Evolutionary conservation across 1,284 basidiomycete species (phyloP), one percentile per base, ranked within the genome.

Genomic region (Jaminaea rosea): DNA sequence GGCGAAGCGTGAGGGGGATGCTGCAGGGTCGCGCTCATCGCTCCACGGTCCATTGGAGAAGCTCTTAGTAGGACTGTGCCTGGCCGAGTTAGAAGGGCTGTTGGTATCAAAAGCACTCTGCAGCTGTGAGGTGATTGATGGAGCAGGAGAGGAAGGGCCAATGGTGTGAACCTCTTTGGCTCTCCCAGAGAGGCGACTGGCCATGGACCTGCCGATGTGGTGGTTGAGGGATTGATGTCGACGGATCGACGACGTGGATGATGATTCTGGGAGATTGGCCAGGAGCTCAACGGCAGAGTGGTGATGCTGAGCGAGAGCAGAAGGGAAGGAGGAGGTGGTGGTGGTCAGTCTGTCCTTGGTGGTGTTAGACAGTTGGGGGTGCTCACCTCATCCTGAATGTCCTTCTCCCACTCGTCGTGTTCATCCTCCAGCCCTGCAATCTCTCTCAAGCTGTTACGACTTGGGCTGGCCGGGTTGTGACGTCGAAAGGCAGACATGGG

Each of bases 221-320:
- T 64, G 59, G 32, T 66, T 66, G 56, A 66, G 60, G n/a, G 64
- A 66, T 46, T 66, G 64, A 36, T 62, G 64, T 23, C 64, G 54
- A 21, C 64, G 59, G 1, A 65, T 42, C 19, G 23, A n/a, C 6
- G 39, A 15, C 23, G 39, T 21, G 39, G 15, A 21, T 23, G 23
- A 17, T 13, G 32, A 29, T 3, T 2, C 47, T 52, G 51, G 37
- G 11, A 19, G 45, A 15, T 51, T n/a, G 9, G 53, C 41, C 11
- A 55, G 19, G 17, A 53, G 39, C n/a, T 53, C 48, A 8, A 56
- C 37, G 13, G 62, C 34, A 13, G 50, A 58, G 7, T 53, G 44
- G 37, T 49, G 44, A 13, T 55, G 39, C 5, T 59, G 47, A n/a
- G 52, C 13, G 15, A 49, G 36, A 21, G 36, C 17, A 47, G 11